Evolutionary conservation across 208 protist species (phyloP).

Genomic region (Leishmania major): DNA sequence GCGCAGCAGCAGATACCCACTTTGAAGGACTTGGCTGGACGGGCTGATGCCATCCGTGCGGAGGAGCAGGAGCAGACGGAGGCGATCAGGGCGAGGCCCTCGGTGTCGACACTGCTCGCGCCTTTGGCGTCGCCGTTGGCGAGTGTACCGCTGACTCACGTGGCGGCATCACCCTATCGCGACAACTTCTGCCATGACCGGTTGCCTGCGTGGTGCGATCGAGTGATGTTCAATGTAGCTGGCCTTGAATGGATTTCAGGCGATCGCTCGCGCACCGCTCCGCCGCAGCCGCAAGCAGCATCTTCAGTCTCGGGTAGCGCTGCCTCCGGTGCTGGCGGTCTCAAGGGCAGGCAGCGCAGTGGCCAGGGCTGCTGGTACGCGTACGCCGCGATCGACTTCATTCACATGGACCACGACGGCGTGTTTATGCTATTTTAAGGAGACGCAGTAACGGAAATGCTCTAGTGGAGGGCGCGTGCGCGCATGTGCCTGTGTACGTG

Average conservation of each 20-base stretch:
- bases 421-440: slow-evolving; percentile 44
- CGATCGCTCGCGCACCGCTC: slow-evolving; percentile 20
- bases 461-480: not conserved
- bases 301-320: not conserved
- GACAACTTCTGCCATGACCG: slow-evolving; percentile 45
- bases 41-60: not conserved
- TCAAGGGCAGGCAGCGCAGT: not conserved
- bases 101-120: not conserved
- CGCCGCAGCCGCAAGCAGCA: slow-evolving; percentile 4
- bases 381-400: slow-evolving; percentile 58
- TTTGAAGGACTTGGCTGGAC: not conserved
- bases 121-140: not conserved
- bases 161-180: slow-evolving; percentile 16
- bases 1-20: not conserved
- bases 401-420: slow-evolving; percentile 79
- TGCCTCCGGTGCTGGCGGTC: not conserved
- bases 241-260: slow-evolving; percentile 66
- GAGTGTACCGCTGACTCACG: slow-evolving; percentile 17
- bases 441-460: not conserved
- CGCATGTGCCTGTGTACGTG: not conserved
- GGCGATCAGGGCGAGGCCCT: not conserved
- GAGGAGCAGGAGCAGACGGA: not conserved
- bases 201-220: slow-evolving; percentile 88
- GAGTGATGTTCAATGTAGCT: slow-evolving; percentile 79
- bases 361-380: slow-evolving; percentile 27